Conservation (phyloP, 345 rosid genomes). For the Anacardium occidentale region DNA sequence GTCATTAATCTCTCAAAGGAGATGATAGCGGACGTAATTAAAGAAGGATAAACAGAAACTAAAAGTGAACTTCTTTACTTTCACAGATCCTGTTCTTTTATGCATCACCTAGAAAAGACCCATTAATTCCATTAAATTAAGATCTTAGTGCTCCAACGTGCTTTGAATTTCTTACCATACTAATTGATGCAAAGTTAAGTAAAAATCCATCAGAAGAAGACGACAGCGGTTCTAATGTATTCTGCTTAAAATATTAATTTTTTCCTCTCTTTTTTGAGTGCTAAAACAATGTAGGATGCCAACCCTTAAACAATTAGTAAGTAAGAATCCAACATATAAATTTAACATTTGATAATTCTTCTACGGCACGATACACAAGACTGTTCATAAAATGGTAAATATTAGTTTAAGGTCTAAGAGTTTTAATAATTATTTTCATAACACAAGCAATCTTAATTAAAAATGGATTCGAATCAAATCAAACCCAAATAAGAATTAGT, state of each 20-base stretch:
- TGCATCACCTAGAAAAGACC: not conserved
- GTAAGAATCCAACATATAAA: not conserved
- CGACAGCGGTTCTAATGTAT: no score
- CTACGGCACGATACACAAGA: no score
- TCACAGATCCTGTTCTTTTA: conserved; percentile 9
- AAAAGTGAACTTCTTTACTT: conserved; percentile 14
- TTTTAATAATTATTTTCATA: no score
- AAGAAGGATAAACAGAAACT: not conserved
- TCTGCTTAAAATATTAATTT: no score
- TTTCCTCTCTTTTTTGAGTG: not conserved
- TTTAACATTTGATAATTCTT: no score
- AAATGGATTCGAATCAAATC: no score
- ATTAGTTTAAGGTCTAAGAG: no score
- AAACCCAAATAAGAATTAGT: no score
- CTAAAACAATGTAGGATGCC: not conserved
- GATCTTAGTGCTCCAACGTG: conserved; percentile 12
- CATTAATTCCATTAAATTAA: not conserved
- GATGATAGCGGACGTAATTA: not conserved
- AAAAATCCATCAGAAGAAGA: not conserved
- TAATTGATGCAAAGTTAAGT: not conserved
- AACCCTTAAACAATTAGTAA: not conserved
- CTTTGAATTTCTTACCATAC: no score
- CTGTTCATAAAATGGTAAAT: no score
- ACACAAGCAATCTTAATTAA: no score
- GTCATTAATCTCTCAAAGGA: not conserved